Percentiles rank a stretch among this genome's conserved stretches.
These are phyloP conservation scores for Fusarium longipes DNA, from an alignment of 2,329 filamentous ascomycete genomes.

Conservation along the genomic window DNA sequence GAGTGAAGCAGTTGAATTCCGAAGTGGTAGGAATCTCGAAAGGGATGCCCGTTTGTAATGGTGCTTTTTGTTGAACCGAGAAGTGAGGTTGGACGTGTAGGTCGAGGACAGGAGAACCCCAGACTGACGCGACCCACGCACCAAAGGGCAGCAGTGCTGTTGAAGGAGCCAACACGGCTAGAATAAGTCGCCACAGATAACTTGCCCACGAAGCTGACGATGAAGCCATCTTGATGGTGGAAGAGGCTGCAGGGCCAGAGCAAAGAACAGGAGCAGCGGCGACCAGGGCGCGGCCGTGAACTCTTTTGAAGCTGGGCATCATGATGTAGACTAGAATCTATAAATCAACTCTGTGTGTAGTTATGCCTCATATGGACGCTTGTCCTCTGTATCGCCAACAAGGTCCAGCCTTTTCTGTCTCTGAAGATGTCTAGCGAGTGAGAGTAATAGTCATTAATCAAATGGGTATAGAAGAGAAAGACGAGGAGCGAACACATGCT, in stretches of 20 bases:
- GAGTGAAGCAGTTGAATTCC: constrained; percentile 44
- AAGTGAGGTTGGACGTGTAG: constrained; percentile 36
- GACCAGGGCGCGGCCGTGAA: constrained; percentile 30
- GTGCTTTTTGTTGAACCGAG: constrained; percentile 33
- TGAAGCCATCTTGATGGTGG: constrained; percentile 35
- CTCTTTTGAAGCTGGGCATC: constrained; percentile 44
- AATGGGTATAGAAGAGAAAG: neutral
- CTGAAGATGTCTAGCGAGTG: constrained; percentile 10
- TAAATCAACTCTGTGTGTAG: constrained; percentile 2
- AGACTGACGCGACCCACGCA: constrained; percentile 43
- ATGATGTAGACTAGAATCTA: constrained; percentile 24
- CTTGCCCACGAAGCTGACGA: constrained; percentile 37
- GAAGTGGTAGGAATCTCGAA: constrained; percentile 17
- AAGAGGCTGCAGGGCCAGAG: constrained; percentile 31
- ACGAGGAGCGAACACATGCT: neutral
- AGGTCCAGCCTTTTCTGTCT: constrained; percentile 34
- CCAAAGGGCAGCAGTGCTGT: constrained; percentile 39
- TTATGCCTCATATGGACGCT: constrained; percentile 22
- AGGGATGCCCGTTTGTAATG: constrained; percentile 22
- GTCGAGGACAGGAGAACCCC: constrained; percentile 43
- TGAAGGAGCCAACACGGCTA: constrained; percentile 43
- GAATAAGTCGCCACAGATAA: constrained; percentile 41
- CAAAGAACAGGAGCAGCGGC: constrained; percentile 22
- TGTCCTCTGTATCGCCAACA: constrained; percentile 28
- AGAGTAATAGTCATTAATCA: constrained; percentile 4